Evolutionary conservation across 345 rosid genomes (phyloP).

Genomic region (Eucalyptus marginata): DNA sequence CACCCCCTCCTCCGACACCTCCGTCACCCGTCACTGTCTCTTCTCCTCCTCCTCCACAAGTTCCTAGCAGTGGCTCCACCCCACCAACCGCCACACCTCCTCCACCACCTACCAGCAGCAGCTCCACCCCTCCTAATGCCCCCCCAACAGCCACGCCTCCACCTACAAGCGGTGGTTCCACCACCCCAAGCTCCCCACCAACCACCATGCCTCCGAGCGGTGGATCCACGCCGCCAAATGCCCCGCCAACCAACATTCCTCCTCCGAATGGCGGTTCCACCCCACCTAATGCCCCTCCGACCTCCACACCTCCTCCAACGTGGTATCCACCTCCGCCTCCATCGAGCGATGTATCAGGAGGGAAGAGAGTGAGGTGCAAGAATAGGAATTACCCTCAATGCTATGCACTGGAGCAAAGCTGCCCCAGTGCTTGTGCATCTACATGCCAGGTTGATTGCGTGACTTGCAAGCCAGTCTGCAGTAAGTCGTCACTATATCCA

Average conservation of each 20-base stretch:
- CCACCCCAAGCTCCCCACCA: background rate
- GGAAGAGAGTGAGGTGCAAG: constrained; percentile 18
- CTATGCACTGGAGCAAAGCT: constrained; percentile 17
- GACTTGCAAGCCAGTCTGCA: constrained; percentile 53
- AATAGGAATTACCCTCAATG: constrained; percentile 21
- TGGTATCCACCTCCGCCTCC: background rate
- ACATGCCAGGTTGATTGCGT: constrained; percentile 47
- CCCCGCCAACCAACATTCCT: background rate
- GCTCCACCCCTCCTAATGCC: background rate
- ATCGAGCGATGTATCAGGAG: constrained; percentile 9
- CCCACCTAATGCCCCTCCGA: background rate
- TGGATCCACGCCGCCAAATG: background rate
- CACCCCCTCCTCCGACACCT: background rate
- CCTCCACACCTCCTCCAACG: background rate
- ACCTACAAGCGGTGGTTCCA: background rate
- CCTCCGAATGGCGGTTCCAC: background rate
- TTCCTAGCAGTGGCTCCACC: background rate
- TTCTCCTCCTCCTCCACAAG: background rate
- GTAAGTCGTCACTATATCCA: constrained; percentile 5
- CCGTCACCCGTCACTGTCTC: background rate
- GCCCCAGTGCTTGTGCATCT: constrained; percentile 38
- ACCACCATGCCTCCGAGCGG: background rate
- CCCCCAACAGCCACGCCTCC: background rate
- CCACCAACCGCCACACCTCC: background rate
- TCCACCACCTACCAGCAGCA: background rate